Evolutionary conservation across 306 rosid genomes (phyloP).

Genomic region (Citrullus amarus): DNA sequence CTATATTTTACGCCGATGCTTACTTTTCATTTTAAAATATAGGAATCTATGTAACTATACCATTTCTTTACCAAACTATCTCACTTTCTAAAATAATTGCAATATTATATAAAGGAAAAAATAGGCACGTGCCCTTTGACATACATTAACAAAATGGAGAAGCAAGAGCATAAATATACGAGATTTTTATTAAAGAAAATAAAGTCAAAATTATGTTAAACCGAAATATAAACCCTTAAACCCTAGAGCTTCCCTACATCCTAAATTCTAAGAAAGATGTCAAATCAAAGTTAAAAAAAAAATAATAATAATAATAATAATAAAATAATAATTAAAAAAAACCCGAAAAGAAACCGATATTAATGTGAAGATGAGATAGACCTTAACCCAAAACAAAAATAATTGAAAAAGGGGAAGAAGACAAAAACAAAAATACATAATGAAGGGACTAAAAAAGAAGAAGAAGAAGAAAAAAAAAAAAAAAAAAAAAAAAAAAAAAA

Average conservation of each 20-base stretch:
- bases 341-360: neutral
- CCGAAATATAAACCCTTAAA: neutral
- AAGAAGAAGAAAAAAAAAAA: neutral
- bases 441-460: too few relatives aligned
- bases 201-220: neutral
- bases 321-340: too few relatives aligned
- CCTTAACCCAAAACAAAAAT: neutral
- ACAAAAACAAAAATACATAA: too few relatives aligned
- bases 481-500: too few relatives aligned
- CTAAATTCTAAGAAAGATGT: neutral
- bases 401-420: neutral
- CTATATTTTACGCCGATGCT: too few relatives aligned
- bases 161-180: neutral
- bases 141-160: neutral
- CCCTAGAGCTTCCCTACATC: neutral
- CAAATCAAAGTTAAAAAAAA: neutral
- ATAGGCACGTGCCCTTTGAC: neutral
- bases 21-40: neutral
- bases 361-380: neutral
- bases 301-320: neutral
- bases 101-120: neutral
- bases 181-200: too few relatives aligned
- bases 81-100: neutral
- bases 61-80: neutral
- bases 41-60: neutral